Base-by-base conservation (phyloP, 805 yeast genomes). In the Metschnikowia similis region DNA sequence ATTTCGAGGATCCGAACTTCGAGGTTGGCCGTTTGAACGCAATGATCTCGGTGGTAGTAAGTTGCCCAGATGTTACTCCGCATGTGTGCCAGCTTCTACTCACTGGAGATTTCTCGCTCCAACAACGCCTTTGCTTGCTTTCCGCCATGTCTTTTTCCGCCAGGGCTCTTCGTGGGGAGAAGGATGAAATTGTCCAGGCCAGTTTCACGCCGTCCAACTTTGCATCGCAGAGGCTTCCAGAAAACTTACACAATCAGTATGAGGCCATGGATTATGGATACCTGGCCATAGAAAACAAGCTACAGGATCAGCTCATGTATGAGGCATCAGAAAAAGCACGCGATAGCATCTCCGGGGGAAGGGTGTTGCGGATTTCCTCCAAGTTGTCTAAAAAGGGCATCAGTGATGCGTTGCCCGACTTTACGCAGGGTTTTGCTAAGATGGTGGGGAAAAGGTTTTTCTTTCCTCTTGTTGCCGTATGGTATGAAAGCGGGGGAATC, bases 21-120 rank as follows among this genome's bases (percentile, higher is more conserved):
- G 87, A 86, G 50, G 75, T 79, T n/a, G 67, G 80, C 70, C 77
- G 82, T 48, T 71, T 89, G n/a, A 78, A 81, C 40, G 74, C 85
- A 11, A 58, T 90, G 62, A 79, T 85, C 6, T 81, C 94, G 1
- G 71, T 89, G 1, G 69, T 87, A 14, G 83, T 79, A 0, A 71
- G 83, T 0, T 74, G 74, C 43, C 70, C 75, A 4, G 48, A 49
- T 2, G 57, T 72, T 2, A 82, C 89, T 0, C 60, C 69, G 1
- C 72, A 75, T 28, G 61, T 83, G 0, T 65, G 79, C 37, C 61
- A 71, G 28, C 63, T 84, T 14, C 68, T 90, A 14, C 69, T 81
- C 34, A 72, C 77, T 0, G 90, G 91, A 0, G 99, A 92, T 60
- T 81, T 85, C 53, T 89, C 96, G 0, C 64, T 94, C 16, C 94